Conservation (phyloP, 495 filamentous ascomycete genomes). For the Xylaria grammica region DNA sequence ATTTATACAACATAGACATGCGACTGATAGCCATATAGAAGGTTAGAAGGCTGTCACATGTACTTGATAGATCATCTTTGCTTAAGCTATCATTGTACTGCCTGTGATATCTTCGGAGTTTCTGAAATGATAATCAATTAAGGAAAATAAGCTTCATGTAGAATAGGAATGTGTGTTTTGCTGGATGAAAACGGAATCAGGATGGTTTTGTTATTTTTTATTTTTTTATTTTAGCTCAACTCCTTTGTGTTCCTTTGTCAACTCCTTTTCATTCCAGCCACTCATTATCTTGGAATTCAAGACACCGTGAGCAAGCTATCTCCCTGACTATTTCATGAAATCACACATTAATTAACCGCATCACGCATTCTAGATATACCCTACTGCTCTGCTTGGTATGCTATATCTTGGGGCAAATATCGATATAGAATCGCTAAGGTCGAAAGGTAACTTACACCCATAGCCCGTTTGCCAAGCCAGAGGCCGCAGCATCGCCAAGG, state of each 20-base stretch:
- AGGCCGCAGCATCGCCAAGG: neutral
- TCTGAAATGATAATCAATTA: no score
- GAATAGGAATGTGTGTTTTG: neutral
- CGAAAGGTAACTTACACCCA: neutral
- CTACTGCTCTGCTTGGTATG: neutral
- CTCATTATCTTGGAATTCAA: neutral
- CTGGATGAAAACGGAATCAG: slow-evolving; percentile 5
- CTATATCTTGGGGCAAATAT: no score
- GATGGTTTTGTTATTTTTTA: neutral
- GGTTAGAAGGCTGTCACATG: no score
- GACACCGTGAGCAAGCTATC: neutral
- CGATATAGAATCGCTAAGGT: neutral
- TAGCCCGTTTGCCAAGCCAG: no score
- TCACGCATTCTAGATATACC: no score
- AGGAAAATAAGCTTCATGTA: neutral
- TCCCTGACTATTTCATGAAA: no score
- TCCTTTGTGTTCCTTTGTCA: slow-evolving; percentile 4
- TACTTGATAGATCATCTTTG: no score
- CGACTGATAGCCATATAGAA: no score
- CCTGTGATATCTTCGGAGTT: no score
- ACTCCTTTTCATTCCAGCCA: neutral
- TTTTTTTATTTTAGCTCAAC: no score
- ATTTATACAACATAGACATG: neutral
- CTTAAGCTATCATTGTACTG: no score
- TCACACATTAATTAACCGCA: no score